phyloP scores from a whole-genome alignment of 345 rosid genomes.

The Salix suchowensis region DNA sequence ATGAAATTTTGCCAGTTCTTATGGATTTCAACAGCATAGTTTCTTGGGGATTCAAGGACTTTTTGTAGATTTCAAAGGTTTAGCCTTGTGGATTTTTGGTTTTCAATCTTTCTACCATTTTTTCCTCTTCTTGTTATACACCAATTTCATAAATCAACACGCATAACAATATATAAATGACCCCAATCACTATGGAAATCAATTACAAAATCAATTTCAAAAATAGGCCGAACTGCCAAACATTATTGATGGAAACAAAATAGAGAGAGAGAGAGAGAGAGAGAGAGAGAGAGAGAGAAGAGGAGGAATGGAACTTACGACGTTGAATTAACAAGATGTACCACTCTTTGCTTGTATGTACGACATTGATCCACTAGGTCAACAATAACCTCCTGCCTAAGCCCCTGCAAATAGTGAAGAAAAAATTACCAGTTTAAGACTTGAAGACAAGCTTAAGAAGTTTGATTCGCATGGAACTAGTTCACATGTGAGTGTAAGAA shows the following conservation, averaged over 20 bases:
- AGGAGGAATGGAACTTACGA: slow-evolving; percentile 50
- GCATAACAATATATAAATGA: background rate
- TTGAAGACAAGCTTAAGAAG: slow-evolving; percentile 4
- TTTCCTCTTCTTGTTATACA: background rate
- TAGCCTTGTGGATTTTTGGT: background rate
- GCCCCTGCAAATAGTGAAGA: slow-evolving; percentile 50
- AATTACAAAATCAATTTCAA: background rate
- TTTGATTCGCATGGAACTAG: background rate
- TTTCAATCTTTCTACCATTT: background rate
- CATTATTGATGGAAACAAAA: background rate
- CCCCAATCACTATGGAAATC: background rate
- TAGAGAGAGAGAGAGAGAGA: background rate
- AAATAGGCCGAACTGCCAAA: background rate
- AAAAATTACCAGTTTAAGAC: background rate
- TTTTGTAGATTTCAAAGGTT: background rate
- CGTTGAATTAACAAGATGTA: slow-evolving; percentile 96
- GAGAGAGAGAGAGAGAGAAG: background rate
- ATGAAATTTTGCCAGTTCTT: background rate
- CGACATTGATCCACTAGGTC: slow-evolving; percentile 98
- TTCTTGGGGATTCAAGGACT: background rate
- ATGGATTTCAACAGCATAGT: background rate
- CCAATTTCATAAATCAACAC: background rate
- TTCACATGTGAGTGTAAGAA: background rate
- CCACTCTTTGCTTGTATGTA: slow-evolving; percentile 92
- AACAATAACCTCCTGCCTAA: slow-evolving; percentile 93